Base-by-base conservation (phyloP, 768 basidiomycete genomes). In the Krasilnikovozyma curviuscula region DNA sequence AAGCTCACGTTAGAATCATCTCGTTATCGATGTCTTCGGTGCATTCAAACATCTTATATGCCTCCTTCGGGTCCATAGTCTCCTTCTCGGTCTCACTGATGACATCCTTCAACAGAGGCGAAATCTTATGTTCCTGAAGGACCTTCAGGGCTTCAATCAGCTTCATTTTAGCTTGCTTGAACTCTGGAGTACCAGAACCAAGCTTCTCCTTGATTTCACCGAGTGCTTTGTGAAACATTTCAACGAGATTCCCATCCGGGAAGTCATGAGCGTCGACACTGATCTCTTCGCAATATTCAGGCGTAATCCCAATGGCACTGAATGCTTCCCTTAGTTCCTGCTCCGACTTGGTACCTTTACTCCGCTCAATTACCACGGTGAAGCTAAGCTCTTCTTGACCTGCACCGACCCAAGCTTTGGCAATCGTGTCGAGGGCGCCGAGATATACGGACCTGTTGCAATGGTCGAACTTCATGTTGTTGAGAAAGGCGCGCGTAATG, bases 121-220 rank as follows among this genome's bases (percentile, higher is more conserved):
- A 18, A 8, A 24, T 10, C 73, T 71, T 41, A 24, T 27, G 27
- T 1, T 83, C 77, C 1, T 80, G 80, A 24, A 83, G 61, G 18
- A 79, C 69, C 56, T 73, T 70, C 54, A 85, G 70, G 1, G 81
- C 76, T 5, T 81, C 77, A 50, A 77, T 78, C 14, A 78, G 73
- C 28, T 71, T 66, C 43, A 69, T 66, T 49, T 79, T 80, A 83
- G 40, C 40, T 10, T 18, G 2, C 1, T 27, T 23, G 18, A 52
- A 33, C 21, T 34, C 40, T 2, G 33, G 18, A 27, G 25, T 30
- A 4, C 38, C 50, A 7, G 12, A 24, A 7, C 39, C 12, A 16
- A 29, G 24, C 9, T 19, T 12, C 13, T n/a, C 8, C 5, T 81
- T 81, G 43, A 73, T 71, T 46, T 72, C 71, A 29, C 83, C 68